phyloP scores from a whole-genome alignment of 2,329 filamentous ascomycete species.

The Botrytis elliptica region DNA sequence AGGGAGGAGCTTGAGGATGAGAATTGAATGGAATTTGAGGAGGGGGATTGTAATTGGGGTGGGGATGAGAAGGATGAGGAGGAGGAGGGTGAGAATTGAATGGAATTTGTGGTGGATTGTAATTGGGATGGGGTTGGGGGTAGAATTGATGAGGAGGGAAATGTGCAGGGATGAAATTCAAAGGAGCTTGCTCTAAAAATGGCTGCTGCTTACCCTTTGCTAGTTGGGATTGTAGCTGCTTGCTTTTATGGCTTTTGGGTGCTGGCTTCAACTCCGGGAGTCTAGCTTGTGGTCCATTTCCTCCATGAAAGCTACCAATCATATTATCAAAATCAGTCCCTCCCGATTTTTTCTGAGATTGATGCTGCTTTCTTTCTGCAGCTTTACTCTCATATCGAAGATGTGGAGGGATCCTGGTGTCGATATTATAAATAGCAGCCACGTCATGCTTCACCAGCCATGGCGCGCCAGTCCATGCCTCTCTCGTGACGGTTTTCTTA shows the following conservation, averaged over 20 bases:
- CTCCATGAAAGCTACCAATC: constrained; percentile 39
- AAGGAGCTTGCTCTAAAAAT: constrained; percentile 39
- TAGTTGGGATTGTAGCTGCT: constrained; percentile 47
- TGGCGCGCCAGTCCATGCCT: constrained; percentile 92
- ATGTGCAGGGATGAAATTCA: constrained; percentile 24
- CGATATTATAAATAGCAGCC: constrained; percentile 80
- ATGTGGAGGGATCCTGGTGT: constrained; percentile 80
- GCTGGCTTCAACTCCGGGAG: constrained; percentile 73
- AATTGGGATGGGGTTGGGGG: constrained; percentile 22
- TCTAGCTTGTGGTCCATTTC: constrained; percentile 50
- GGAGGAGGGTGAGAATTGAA: constrained; percentile 27
- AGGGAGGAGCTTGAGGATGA: constrained; percentile 28
- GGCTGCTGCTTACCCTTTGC: constrained; percentile 43
- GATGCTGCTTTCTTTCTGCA: constrained; percentile 70
- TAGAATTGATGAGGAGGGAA: constrained; percentile 28
- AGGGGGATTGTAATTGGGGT: constrained; percentile 11
- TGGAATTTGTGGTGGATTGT: constrained; percentile 26
- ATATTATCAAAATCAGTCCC: constrained; percentile 39
- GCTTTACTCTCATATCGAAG: constrained; percentile 78
- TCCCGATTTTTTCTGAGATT: constrained; percentile 56
- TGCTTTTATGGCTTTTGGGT: constrained; percentile 66
- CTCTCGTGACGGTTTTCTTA: constrained; percentile 87
- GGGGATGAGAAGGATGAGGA: constrained; percentile 26
- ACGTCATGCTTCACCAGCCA: constrained; percentile 91
- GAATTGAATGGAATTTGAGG: constrained; percentile 30